phyloP scores from a whole-genome alignment of 1,284 basidiomycete genomes.

The Papiliotrema nemorosa region DNA sequence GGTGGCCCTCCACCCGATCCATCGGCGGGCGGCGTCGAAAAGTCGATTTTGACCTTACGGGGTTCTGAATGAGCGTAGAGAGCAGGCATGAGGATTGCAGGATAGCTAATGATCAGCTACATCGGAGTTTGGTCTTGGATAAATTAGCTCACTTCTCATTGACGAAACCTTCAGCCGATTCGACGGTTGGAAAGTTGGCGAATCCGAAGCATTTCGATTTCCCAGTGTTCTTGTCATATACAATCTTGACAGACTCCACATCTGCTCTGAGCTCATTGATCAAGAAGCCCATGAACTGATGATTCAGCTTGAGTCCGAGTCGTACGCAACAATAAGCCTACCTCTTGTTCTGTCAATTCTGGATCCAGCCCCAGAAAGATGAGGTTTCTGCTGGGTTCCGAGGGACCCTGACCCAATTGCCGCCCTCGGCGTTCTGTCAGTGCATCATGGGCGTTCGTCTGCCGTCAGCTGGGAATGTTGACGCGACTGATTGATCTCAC shows the following conservation, averaged over 20 bases:
- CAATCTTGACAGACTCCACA: slow-evolving; percentile 68
- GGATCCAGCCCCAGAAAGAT: slow-evolving; percentile 87
- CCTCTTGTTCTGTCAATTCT: slow-evolving; percentile 84
- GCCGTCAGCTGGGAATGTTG: background rate
- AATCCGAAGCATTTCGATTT: slow-evolving; percentile 89
- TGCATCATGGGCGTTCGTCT: slow-evolving; percentile 30
- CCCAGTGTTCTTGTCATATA: slow-evolving; percentile 88
- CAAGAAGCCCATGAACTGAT: slow-evolving; percentile 73
- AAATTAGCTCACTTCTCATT: slow-evolving; percentile 58
- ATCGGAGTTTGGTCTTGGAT: background rate
- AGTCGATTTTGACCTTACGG: slow-evolving; percentile 83
- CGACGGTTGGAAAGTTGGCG: slow-evolving; percentile 77
- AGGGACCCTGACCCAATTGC: slow-evolving; percentile 14
- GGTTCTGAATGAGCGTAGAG: slow-evolving; percentile 44
- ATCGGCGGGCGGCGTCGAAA: slow-evolving; percentile 53
- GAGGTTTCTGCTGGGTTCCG: slow-evolving; percentile 56
- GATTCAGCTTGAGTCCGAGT: slow-evolving; percentile 36
- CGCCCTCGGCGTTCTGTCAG: slow-evolving; percentile 27
- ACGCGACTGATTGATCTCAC: background rate
- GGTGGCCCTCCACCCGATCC: no score
- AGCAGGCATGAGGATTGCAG: slow-evolving; percentile 77
- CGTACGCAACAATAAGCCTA: slow-evolving; percentile 53
- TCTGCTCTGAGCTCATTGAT: slow-evolving; percentile 57
- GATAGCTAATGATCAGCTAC: slow-evolving; percentile 53
- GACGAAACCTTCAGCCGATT: slow-evolving; percentile 81